These are phyloP conservation scores for Ilex aquifolium DNA, from an alignment of 257 asterid species.

Conservation along the genomic window DNA sequence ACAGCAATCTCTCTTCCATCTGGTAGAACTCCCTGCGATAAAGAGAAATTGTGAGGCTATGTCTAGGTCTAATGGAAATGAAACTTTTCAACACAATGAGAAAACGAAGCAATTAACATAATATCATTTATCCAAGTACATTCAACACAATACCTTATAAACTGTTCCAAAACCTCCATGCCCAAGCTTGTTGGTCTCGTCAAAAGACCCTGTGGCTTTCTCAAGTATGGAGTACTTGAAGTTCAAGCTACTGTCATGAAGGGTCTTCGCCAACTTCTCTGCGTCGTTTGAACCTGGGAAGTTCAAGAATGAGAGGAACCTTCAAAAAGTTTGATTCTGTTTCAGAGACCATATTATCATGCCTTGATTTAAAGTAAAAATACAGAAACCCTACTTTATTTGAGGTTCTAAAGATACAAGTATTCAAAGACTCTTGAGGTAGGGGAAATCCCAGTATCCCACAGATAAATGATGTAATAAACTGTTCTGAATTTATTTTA, in stretches of 20 bases:
- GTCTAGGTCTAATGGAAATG: not conserved
- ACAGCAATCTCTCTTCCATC: conserved; percentile 97
- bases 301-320: not conserved
- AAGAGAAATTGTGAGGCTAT: not conserved
- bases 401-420: not conserved
- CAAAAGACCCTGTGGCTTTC: conserved; percentile 75
- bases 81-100: no score
- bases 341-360: not conserved
- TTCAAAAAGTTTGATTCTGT: not conserved
- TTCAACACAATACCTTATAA: conserved; percentile 46
- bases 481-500: not conserved
- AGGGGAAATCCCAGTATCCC: not conserved
- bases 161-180: conserved; percentile 95
- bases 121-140: not conserved
- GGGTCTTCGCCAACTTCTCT: conserved; percentile 60
- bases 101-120: no score
- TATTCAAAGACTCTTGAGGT: not conserved
- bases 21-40: conserved; percentile 61
- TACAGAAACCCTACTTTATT: no score
- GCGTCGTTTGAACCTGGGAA: conserved; percentile 50
- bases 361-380: no score
- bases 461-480: not conserved
- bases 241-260: conserved; percentile 75
- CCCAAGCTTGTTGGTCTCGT: conserved; percentile 82
- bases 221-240: conserved; percentile 89